Base-by-base conservation (phyloP, 176 grass and related monocot genomes). In the Microstegium vimineum region DNA sequence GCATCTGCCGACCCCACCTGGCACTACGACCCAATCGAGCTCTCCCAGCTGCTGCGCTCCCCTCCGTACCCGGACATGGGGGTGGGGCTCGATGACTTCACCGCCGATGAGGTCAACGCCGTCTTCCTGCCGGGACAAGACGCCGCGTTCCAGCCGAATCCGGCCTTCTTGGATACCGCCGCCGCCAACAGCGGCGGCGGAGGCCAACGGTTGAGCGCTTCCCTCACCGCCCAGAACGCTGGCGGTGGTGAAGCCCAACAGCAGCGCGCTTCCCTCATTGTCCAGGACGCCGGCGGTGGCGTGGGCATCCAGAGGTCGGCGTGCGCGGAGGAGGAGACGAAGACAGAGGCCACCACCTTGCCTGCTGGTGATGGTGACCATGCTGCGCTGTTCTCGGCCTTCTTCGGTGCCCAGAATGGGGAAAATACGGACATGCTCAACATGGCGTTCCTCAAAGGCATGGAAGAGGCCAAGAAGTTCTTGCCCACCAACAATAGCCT, bases 11-110 rank as follows among this genome's bases (percentile, higher is more conserved):
- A 51, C 6, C 11, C 76, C 62, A 8, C 36, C 23, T 89, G 82
- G 82, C 76, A 76, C 14, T 81, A 85, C 62, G 62, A 89, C 31
- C 82, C 63, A 5, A 18, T 81, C 49, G 49, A 89, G 41, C 87
- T 89, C 52, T 62, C 76, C 32, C 87, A 89, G 70, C 76, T 80
- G 51, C 82, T 84, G 37, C 76, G 33, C 0, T 84, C 76, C 37
- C 87, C 69, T 32, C 62, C 69, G 1, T 84, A 60, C 70, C 52
- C 41, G 30, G 70, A 87, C 31, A 35, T 52, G 8, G 27, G 41
- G 28, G 1, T 79, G 15, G 75, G 70, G 5, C 70, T 86, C 11
- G 10, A 78, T 12, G 73, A 49, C 54, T 62, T 87, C 69, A 42
- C 62, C 3, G 47, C 69, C 35, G 60, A 74, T 2, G 57, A 73